Base-by-base conservation (phyloP, 2,329 filamentous ascomycete genomes). In the Sarocladiaceae sp. region DNA sequence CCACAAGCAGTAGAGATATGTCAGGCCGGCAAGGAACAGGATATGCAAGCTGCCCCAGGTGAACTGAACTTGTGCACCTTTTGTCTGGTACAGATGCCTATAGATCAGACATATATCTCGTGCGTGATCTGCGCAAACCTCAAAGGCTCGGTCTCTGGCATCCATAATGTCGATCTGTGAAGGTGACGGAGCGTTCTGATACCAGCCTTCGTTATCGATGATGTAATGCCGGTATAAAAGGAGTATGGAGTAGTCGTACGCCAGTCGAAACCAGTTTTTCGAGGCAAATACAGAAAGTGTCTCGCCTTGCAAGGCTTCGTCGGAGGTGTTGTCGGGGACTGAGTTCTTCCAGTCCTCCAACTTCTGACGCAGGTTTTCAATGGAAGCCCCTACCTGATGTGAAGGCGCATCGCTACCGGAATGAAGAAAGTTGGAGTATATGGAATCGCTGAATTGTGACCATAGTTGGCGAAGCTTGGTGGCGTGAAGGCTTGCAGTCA, bases 161-260 rank as follows among this genome's bases (percentile, higher is more conserved):
- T 48, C 44, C 4, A 4, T 20, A n/a, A 5, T 26, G 17, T 28
- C n/a, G 11, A 7, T 33, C 4, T 22, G 17, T 8, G 44, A 17
- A 10, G 44, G 44, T n/a, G 44, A 48, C 10, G 33, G 26, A 3
- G 11, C 25, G 11, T 33, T 28, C 11, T 48, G 11, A 15, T 46
- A 23, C 37, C 37, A 40, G 15, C 22, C 44, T 18, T 50, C 15
- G 15, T 13, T 39, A 31, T 28, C 51, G 8, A 35, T 42, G 3
- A 66, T 64, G 52, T 58, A 58, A 20, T 60, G 57, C 1, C 68
- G 62, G 50, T 72, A 71, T 2, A 73, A 57, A 2, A 71, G 56
- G 4, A 73, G 58, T 20, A 73, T 64, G 1, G 68, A 66, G 52
- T 72, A 64, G 52, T 70, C 56, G 44, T 71, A 71, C 1, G 65